These are phyloP conservation scores for Colletotrichum sp. DNA, from an alignment of 2,329 filamentous ascomycete species.

Conservation along the genomic window DNA sequence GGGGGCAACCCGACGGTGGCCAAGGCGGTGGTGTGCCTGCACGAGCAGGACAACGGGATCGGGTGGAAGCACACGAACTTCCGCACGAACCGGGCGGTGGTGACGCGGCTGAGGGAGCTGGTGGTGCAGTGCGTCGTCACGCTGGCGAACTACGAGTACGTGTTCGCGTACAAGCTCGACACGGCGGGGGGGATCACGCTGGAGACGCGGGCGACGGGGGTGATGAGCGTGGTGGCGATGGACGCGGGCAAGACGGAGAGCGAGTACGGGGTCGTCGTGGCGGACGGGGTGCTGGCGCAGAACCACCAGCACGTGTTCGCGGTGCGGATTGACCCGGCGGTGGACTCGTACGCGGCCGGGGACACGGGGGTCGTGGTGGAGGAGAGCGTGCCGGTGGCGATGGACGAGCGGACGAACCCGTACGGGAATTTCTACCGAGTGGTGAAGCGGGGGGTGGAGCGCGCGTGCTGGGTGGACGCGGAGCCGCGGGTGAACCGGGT, in stretches of 20 bases:
- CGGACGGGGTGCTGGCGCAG: slow-evolving; percentile 67
- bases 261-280: slow-evolving; percentile 66
- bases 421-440: slow-evolving; percentile 66
- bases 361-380: slow-evolving; percentile 54
- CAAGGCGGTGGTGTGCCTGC: slow-evolving; percentile 68
- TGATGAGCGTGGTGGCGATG: slow-evolving; percentile 66
- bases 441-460: slow-evolving; percentile 49
- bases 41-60: slow-evolving; percentile 75
- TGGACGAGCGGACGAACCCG: slow-evolving; percentile 60
- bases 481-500: slow-evolving; percentile 56
- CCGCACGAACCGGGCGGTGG: slow-evolving; percentile 65
- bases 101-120: slow-evolving; percentile 64
- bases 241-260: slow-evolving; percentile 54
- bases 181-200: slow-evolving; percentile 65
- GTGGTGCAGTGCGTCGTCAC: slow-evolving; percentile 74
- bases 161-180: slow-evolving; percentile 60
- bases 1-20: slow-evolving; percentile 57
- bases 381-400: slow-evolving; percentile 38
- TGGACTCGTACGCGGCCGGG: slow-evolving; percentile 52
- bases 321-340: slow-evolving; percentile 67
- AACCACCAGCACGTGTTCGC: slow-evolving; percentile 76
- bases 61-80: slow-evolving; percentile 76
- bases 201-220: slow-evolving; percentile 70
- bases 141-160: slow-evolving; percentile 73
- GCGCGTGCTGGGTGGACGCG: slow-evolving; percentile 54